These are phyloP conservation scores for Bipolaris sorokiniana DNA, from an alignment of 2,329 filamentous ascomycete genomes.

Conservation along the genomic window DNA sequence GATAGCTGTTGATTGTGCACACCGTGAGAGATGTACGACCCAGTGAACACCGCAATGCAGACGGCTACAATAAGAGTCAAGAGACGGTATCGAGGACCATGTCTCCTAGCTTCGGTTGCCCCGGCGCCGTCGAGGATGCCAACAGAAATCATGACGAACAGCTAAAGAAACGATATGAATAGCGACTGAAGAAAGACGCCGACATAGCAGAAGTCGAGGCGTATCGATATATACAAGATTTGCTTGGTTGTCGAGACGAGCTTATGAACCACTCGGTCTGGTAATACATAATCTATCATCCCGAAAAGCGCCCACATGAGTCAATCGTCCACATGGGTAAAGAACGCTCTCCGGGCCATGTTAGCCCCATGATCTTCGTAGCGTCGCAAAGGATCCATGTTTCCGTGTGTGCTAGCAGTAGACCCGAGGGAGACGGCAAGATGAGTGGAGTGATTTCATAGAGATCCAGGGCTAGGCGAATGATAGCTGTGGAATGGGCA, in stretches of 20 bases:
- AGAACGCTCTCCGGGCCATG: conserved; percentile 11
- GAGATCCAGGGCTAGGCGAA: not conserved
- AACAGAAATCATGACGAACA: too few relatives aligned
- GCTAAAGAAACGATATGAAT: too few relatives aligned
- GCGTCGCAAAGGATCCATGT: conserved; percentile 6
- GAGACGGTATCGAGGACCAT: too few relatives aligned
- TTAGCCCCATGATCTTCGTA: conserved; percentile 5
- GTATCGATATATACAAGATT: not conserved
- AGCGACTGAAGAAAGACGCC: not conserved
- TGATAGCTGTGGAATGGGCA: not conserved
- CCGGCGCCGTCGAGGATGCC: too few relatives aligned
- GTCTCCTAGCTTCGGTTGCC: too few relatives aligned
- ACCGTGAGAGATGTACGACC: too few relatives aligned
- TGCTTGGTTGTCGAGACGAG: conserved; percentile 4
- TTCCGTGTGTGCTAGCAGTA: conserved; percentile 5
- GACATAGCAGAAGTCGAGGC: conserved; percentile 40
- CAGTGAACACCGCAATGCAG: too few relatives aligned
- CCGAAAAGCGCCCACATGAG: not conserved
- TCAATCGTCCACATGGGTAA: conserved; percentile 10
- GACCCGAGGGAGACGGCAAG: conserved; percentile 3
- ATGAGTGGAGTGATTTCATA: conserved; percentile 6
- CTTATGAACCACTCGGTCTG: conserved; percentile 7
- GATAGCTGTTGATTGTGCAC: too few relatives aligned
- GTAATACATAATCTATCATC: conserved; percentile 11
- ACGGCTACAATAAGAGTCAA: too few relatives aligned